Evolutionary conservation across 78 protist genomes (phyloP), one percentile per base, ranked within the genome.

Genomic region (Goniomonas avonlea): DNA sequence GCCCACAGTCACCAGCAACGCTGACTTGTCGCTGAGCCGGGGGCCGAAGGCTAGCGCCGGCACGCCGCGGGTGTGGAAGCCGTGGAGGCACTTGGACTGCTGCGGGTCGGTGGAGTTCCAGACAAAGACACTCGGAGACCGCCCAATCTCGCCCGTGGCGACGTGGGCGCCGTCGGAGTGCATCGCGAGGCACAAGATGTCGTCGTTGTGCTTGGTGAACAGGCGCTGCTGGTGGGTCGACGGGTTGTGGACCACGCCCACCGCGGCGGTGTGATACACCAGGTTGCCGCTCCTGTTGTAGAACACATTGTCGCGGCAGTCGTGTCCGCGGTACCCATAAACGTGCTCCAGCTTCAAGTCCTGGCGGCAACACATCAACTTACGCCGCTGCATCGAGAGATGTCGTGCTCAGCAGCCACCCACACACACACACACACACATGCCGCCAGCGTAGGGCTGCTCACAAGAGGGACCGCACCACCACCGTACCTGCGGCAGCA

Each of bases 121-220:
- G 31, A 63, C 37, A 43, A 23, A 43, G 15, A 63, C 8, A 18
- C 32, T 15, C 71, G 71, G 71, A 2, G 21, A 23, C 71, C 37
- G 32, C 23, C 71, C 71, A 1, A 11, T 11, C 21, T 56, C 65
- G 18, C 65, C 65, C 56, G 89, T 84, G 38, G 81, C 88, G 47
- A 68, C 86, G 2, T 61, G 2, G 17, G 3, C 5, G 18, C 74
- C 40, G 13, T 35, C 53, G 2, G 63, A 31, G 60, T 75, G 80
- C 61, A 75, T 3, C 3, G 43, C 50, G 27, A 75, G 11, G 1
- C 34, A 9, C 35, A 37, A 8, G 31, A 75, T n/a, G 37, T 75
- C 66, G 34, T 75, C 68, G 1, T 21, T 18, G 70, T 77, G 81
- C 66, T 5, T 23, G 11, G 31, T 53, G 81, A 77, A 77, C 50